Conservation (phyloP, 768 basidiomycete genomes). For the Podaxis sp. region DNA sequence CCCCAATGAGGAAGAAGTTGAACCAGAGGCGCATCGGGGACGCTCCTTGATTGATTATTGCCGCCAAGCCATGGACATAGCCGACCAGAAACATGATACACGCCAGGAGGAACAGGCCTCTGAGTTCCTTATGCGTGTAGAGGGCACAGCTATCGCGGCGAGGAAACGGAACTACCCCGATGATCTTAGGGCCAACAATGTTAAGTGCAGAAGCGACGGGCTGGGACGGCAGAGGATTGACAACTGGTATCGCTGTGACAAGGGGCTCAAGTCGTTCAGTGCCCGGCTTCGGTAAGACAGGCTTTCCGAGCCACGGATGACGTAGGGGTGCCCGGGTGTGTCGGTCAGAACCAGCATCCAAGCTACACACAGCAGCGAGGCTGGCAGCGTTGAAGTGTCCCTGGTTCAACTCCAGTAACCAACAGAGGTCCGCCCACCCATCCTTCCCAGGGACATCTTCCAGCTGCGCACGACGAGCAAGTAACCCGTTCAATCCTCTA, state of each 20-base stretch:
- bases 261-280: conserved; percentile 22
- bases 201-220: conserved; percentile 12
- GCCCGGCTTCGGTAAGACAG: conserved; percentile 19
- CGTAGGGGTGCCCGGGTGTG: not conserved
- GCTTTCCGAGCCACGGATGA: conserved; percentile 22
- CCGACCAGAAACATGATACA: not conserved
- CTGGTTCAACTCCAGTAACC: conserved; percentile 24
- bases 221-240: not conserved
- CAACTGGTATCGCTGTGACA: conserved; percentile 21
- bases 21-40: not conserved
- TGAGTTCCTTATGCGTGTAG: conserved; percentile 15
- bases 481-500: conserved; percentile 21
- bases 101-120: conserved; percentile 9
- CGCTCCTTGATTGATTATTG: not conserved
- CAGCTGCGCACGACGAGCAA: conserved; percentile 20
- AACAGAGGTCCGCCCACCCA: conserved; percentile 22
- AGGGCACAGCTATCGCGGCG: conserved; percentile 14
- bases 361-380: conserved; percentile 21
- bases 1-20: not conserved
- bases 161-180: conserved; percentile 2
- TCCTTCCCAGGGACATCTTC: conserved; percentile 19
- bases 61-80: not conserved
- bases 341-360: conserved; percentile 9
- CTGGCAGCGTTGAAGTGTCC: conserved; percentile 25
- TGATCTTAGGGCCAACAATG: conserved; percentile 10